A percentile compares a stretch with the other conserved stretches of the same genome.
These are phyloP conservation scores for Poteriospumella lacustris DNA, from an alignment of 108 stramenopile genomes.

Conservation along the genomic window DNA sequence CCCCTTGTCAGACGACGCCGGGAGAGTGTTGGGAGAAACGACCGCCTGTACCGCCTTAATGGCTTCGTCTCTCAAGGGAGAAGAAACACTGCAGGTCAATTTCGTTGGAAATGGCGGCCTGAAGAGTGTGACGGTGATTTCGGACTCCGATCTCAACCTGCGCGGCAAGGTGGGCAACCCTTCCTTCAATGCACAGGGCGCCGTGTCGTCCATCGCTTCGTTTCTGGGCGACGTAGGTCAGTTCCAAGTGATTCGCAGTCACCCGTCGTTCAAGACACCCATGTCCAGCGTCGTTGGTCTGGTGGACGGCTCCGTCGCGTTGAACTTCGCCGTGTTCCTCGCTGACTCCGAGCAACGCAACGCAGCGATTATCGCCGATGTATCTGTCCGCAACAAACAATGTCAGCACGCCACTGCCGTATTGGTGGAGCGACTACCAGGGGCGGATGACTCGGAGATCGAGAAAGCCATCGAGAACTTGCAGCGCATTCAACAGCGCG, in stretches of 20 bases:
- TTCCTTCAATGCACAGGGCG: not conserved
- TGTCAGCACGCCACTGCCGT: not conserved
- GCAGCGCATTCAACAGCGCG: not conserved
- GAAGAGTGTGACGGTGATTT: conserved; percentile 1
- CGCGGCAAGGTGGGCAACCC: not conserved
- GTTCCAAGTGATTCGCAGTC: not conserved
- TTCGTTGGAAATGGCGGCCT: not conserved
- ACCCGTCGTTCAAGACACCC: not conserved
- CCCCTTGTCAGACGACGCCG: too few relatives aligned
- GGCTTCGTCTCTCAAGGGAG: not conserved
- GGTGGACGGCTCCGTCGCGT: not conserved
- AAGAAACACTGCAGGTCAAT: conserved; percentile 12
- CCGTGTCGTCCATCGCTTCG: not conserved
- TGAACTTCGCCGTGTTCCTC: not conserved
- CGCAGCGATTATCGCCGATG: not conserved
- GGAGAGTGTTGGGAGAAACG: not conserved
- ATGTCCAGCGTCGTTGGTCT: not conserved
- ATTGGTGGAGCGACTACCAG: not conserved
- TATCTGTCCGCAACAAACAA: not conserved
- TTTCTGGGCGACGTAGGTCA: not conserved
- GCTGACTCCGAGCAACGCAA: not conserved
- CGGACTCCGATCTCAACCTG: not conserved
- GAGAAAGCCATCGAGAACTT: not conserved
- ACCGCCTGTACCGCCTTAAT: not conserved
- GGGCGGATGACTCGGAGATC: not conserved